Base-by-base conservation (phyloP, 2,329 filamentous ascomycete genomes). In the Pyrenophora tritici-repentis region DNA sequence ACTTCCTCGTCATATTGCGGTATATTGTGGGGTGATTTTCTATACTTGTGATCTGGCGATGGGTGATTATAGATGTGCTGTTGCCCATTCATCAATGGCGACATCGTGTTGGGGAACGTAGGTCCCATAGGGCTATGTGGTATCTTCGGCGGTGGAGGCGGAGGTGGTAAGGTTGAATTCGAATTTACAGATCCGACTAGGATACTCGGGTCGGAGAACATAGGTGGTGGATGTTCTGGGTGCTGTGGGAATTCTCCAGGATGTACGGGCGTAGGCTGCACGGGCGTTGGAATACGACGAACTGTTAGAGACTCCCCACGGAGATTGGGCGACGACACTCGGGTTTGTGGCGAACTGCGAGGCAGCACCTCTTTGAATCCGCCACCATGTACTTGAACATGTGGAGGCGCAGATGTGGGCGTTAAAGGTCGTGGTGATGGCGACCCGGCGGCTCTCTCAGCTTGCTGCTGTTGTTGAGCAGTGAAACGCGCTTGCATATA, bases 291-390 rank as follows among this genome's bases (percentile, higher is more conserved):
- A 17, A 47, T n/a, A 46, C 50, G 22, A 52, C 24, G 36, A 34
- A 38, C 44, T 38, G 47, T 39, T 29, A 41, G 26, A n/a, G 51
- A 54, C 17, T 63, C 50, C 24, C 53, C 43, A 7, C 49, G 37
- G 24, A 45, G 38, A 8, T 58, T 26, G 12, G 55, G 59, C 14
- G 55, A 40, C 32, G 61, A 36, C 9, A 55, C 37, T 47, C 68
- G 66, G 26, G 65, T 59, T 18, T 71, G 67, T 6, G 67, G 61
- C 24, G 68, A 66, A 45, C 48, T 60, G 17, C 66, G 65, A 8
- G 72, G 72, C 26, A 73, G 50, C 9, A 74, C 51, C 42, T 74
- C 72, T 24, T 64, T 62, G 46, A 72, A 74, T 6, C 70, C 71
- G 26, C 67, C 63, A 16, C 54, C 59, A 4, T 59, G 55, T 38